Evolutionary conservation across 352 stramenopile species (phyloP).

Genomic region (Globisporangium viniferum): DNA sequence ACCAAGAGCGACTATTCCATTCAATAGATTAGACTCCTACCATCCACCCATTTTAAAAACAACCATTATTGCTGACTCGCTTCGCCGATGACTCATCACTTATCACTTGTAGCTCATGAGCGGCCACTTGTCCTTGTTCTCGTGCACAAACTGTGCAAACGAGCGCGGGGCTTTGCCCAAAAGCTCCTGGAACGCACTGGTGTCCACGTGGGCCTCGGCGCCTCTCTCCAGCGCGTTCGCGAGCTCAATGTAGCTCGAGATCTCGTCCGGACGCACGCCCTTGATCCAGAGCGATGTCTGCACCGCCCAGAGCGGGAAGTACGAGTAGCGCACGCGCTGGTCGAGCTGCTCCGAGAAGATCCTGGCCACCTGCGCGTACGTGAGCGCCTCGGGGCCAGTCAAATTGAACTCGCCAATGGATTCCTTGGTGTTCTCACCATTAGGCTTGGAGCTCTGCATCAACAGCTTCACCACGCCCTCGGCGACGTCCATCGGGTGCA

Average conservation of each 20-base stretch:
- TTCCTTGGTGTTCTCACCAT: not conserved
- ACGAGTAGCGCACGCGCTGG: slow-evolving; percentile 47
- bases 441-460: slow-evolving; percentile 5
- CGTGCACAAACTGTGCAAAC: slow-evolving; percentile 44
- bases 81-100: not conserved
- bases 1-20: not conserved
- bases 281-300: slow-evolving; percentile 71
- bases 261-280: slow-evolving; percentile 55
- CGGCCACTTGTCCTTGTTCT: slow-evolving; percentile 45
- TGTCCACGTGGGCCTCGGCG: slow-evolving; percentile 32
- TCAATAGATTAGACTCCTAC: not conserved
- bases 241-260: slow-evolving; percentile 51
- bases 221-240: slow-evolving; percentile 44
- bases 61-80: not conserved
- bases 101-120: slow-evolving; percentile 21
- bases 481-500: slow-evolving; percentile 56
- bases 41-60: not conserved
- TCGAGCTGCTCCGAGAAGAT: slow-evolving; percentile 40
- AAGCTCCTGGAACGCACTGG: slow-evolving; percentile 29
- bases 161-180: slow-evolving; percentile 32
- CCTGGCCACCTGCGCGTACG: slow-evolving; percentile 43
- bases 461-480: slow-evolving; percentile 31
- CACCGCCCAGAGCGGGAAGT: slow-evolving; percentile 74
- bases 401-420: slow-evolving; percentile 26
- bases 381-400: slow-evolving; percentile 57